Conservation (phyloP, 2,329 filamentous ascomycete genomes). For the Phoma sp. region DNA sequence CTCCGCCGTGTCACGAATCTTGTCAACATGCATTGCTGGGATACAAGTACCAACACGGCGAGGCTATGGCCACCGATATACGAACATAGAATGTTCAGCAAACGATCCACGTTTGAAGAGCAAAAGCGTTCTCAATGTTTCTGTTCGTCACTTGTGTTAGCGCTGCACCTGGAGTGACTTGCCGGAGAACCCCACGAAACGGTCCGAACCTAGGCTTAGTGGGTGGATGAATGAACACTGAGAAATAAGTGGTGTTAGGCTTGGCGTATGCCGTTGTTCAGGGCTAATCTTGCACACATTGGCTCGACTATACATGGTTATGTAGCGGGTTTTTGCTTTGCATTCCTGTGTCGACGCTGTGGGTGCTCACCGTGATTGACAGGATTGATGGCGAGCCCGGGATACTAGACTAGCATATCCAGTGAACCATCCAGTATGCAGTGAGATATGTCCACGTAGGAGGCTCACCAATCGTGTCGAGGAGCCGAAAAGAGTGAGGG, state of each 20-base stretch:
- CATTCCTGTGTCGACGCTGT: not conserved
- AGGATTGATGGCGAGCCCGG: not conserved
- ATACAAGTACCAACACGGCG: not conserved
- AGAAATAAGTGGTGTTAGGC: not conserved
- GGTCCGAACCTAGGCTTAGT: not conserved
- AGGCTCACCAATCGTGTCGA: constrained; percentile 11
- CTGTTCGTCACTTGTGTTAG: not conserved
- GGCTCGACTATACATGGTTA: not conserved
- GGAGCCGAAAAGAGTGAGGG: not conserved
- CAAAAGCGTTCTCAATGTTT: not conserved
- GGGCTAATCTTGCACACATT: constrained; percentile 4
- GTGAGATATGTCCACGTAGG: not conserved
- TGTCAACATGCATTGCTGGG: not conserved
- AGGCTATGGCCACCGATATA: no score
- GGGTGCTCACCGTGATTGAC: not conserved
- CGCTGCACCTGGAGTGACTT: not conserved
- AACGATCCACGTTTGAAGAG: not conserved
- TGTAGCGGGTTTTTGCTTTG: not conserved
- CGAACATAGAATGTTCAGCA: not conserved
- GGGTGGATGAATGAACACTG: not conserved
- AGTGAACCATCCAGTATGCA: not conserved
- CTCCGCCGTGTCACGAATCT: not conserved
- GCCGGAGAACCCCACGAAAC: not conserved
- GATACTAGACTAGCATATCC: not conserved
- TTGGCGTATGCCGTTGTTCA: not conserved